A percentile compares a stretch with the other conserved stretches of the same genome.
These are phyloP conservation scores for Wickerhamiella dianesei DNA, from an alignment of 805 yeast species.

Conservation along the genomic window DNA sequence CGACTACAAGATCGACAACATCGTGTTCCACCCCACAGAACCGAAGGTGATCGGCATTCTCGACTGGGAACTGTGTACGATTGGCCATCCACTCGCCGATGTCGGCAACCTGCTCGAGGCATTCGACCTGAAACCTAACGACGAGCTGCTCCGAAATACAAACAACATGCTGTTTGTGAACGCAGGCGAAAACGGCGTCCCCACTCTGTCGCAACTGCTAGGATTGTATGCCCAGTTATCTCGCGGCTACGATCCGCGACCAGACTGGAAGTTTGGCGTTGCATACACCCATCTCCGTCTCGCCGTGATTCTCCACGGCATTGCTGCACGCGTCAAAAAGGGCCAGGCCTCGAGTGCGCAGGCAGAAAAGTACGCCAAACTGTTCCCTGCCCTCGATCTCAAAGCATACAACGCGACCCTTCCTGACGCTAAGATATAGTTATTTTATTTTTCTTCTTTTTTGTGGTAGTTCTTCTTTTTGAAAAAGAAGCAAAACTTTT, in stretches of 20 bases:
- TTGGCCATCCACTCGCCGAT: slow-evolving; percentile 53
- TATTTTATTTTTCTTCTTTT: background rate
- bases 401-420: slow-evolving; percentile 20
- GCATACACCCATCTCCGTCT: slow-evolving; percentile 44
- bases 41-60: slow-evolving; percentile 40
- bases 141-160: slow-evolving; percentile 20
- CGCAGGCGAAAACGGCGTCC: slow-evolving; percentile 15
- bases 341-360: slow-evolving; percentile 44
- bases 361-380: slow-evolving; percentile 31
- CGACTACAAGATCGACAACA: slow-evolving; percentile 50
- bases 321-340: slow-evolving; percentile 38
- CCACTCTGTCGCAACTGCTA: slow-evolving; percentile 16
- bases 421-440: slow-evolving; percentile 1
- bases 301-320: slow-evolving; percentile 48
- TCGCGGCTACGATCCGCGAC: slow-evolving; percentile 31
- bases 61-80: slow-evolving; percentile 55
- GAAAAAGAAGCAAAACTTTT: no score
- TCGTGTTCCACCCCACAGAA: slow-evolving; percentile 43
- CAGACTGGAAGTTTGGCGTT: slow-evolving; percentile 38
- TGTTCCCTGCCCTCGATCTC: slow-evolving; percentile 23
- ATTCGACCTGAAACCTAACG: slow-evolving; percentile 29
- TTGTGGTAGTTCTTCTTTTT: no score
- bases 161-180: background rate
- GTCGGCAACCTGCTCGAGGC: slow-evolving; percentile 46
- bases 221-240: slow-evolving; percentile 17